These are phyloP conservation scores for Amborella trichopoda DNA, from an alignment of 164 flowering plant genomes.

Conservation along the genomic window DNA sequence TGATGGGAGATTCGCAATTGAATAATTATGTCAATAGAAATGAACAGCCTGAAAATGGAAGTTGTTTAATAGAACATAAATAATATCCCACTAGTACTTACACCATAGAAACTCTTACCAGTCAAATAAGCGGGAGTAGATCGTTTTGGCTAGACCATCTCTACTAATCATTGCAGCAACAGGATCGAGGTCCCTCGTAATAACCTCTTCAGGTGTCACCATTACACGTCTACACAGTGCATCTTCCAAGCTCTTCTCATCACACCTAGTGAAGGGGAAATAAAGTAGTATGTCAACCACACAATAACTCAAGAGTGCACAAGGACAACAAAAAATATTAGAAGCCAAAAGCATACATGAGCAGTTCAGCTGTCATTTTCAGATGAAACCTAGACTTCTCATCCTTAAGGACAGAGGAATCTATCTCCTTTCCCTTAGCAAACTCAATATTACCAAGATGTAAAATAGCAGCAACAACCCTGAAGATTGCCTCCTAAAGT, in stretches of 20 bases:
- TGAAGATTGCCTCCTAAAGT: slow-evolving; percentile 91
- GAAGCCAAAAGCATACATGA: neutral
- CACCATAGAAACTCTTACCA: too few relatives aligned
- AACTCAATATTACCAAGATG: slow-evolving; percentile 93
- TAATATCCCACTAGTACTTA: neutral
- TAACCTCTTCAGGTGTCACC: slow-evolving; percentile 97
- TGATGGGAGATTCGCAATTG: too few relatives aligned
- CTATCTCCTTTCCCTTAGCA: slow-evolving; percentile 84
- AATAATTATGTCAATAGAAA: neutral
- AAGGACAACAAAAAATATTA: neutral
- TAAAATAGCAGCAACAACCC: slow-evolving; percentile 95
- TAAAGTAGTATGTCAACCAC: too few relatives aligned
- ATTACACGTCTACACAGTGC: slow-evolving; percentile 86
- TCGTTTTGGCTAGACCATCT: slow-evolving; percentile 93
- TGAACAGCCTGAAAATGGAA: too few relatives aligned
- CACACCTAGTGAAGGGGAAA: slow-evolving; percentile 49
- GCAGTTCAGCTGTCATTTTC: neutral
- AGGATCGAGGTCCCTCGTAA: slow-evolving; percentile 96
- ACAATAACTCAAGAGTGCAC: neutral
- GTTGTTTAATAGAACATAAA: neutral
- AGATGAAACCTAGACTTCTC: slow-evolving; percentile 77
- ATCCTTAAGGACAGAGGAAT: slow-evolving; percentile 94
- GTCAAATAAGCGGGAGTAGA: slow-evolving; percentile 91
- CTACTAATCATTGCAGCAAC: slow-evolving; percentile 74
- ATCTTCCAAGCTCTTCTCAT: slow-evolving; percentile 82